Percentiles rank a stretch among this genome's conserved stretches.
phyloP scores from a whole-genome alignment of 257 asterid species.

The Sherardia arvensis region DNA sequence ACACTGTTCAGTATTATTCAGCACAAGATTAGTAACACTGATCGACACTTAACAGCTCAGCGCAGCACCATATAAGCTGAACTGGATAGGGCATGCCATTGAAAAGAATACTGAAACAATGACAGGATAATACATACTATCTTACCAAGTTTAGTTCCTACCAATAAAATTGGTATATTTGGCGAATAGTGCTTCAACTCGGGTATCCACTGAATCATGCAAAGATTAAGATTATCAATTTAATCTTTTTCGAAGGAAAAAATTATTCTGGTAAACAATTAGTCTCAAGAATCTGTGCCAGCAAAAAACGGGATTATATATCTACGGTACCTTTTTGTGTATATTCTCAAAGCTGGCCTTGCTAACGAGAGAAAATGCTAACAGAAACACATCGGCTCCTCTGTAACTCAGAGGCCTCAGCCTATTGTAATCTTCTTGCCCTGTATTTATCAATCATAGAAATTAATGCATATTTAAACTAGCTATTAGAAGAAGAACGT shows the following conservation, averaged over 20 bases:
- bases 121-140: neutral
- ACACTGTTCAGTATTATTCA: no score
- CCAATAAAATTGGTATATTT: constrained; percentile 66
- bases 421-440: constrained; percentile 90
- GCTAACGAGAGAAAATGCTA: constrained; percentile 73
- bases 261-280: no score
- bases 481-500: neutral
- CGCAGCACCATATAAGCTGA: no score
- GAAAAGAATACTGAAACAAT: neutral
- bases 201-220: constrained; percentile 53
- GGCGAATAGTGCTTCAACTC: constrained; percentile 75
- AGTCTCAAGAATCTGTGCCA: no score
- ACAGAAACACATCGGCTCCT: constrained; percentile 77
- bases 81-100: no score
- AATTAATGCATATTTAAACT: no score
- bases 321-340: constrained; percentile 45
- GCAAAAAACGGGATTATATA: neutral
- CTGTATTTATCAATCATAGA: constrained; percentile 19
- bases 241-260: neutral
- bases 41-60: no score
- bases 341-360: constrained; percentile 85
- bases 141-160: constrained; percentile 81
- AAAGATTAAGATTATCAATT: neutral
- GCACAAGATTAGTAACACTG: no score
- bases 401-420: constrained; percentile 77